These are phyloP conservation scores for Athelia psychrophila DNA, from an alignment of 1,284 basidiomycete species.

Conservation along the genomic window DNA sequence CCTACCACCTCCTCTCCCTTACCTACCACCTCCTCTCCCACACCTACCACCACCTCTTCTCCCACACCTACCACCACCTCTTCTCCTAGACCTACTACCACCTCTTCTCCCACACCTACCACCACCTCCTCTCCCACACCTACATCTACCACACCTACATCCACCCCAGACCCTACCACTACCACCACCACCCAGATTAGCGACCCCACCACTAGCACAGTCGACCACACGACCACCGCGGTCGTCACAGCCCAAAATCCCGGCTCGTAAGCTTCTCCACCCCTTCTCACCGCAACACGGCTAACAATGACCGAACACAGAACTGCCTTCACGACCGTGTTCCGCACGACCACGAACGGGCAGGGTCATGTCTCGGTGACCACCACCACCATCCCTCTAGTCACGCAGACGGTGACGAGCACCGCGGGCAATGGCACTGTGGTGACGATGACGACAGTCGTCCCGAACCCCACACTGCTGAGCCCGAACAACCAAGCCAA, in stretches of 20 bases:
- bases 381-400: constrained; percentile 47
- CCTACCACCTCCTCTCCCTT: constrained; percentile 16
- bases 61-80: constrained; percentile 11
- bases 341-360: constrained; percentile 56
- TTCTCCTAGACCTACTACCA: constrained; percentile 6
- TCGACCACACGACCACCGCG: constrained; percentile 7
- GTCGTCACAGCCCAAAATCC: constrained; percentile 13
- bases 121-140: constrained; percentile 16
- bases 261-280: constrained; percentile 7
- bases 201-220: constrained; percentile 4
- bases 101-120: constrained; percentile 8
- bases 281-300: constrained; percentile 2
- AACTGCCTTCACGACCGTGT: constrained; percentile 52
- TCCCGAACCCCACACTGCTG: constrained; percentile 66
- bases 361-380: constrained; percentile 38
- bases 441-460: constrained; percentile 56
- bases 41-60: constrained; percentile 15
- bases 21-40: constrained; percentile 12
- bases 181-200: not conserved
- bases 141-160: constrained; percentile 14
- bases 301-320: constrained; percentile 7
- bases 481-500: constrained; percentile 39
- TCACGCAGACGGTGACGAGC: constrained; percentile 56
- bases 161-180: constrained; percentile 8
- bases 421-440: constrained; percentile 49